Conservation (phyloP, 768 basidiomycete genomes). For the Terana coerulea region DNA sequence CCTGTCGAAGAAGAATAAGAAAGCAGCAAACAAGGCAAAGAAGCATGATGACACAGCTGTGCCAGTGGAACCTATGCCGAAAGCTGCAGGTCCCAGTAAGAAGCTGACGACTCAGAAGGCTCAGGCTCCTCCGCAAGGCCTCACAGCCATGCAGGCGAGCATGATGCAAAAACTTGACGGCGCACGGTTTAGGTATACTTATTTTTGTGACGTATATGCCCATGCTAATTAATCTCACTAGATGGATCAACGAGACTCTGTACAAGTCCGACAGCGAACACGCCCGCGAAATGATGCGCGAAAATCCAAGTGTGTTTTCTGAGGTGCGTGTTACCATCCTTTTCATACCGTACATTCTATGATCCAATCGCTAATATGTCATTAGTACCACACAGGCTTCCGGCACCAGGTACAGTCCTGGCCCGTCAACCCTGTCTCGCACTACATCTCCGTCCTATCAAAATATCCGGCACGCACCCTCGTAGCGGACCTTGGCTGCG, state of each 20-base stretch:
- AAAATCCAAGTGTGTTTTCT: slow-evolving; percentile 74
- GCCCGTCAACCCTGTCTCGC: slow-evolving; percentile 91
- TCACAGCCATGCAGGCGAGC: slow-evolving; percentile 71
- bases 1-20: neutral
- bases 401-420: slow-evolving; percentile 87
- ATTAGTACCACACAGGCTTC: slow-evolving; percentile 90
- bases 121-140: slow-evolving; percentile 19
- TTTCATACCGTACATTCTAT: neutral
- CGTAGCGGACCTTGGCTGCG: slow-evolving; percentile 93
- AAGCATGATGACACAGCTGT: neutral
- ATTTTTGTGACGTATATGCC: too few species aligned
- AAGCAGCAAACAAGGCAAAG: slow-evolving; percentile 1
- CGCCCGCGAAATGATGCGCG: slow-evolving; percentile 78
- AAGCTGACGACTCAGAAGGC: slow-evolving; percentile 3
- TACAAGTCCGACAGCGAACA: slow-evolving; percentile 82
- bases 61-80: neutral
- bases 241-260: slow-evolving; percentile 88
- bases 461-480: slow-evolving; percentile 63
- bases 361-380: neutral
- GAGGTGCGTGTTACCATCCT: too few species aligned
- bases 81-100: neutral
- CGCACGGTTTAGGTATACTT: slow-evolving; percentile 85
- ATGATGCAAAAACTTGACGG: slow-evolving; percentile 83
- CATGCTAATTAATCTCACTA: slow-evolving; percentile 29
- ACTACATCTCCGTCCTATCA: slow-evolving; percentile 67